Evolutionary conservation across 2,329 filamentous ascomycete species (phyloP).

Genomic region (Pleoardoris graminearum): DNA sequence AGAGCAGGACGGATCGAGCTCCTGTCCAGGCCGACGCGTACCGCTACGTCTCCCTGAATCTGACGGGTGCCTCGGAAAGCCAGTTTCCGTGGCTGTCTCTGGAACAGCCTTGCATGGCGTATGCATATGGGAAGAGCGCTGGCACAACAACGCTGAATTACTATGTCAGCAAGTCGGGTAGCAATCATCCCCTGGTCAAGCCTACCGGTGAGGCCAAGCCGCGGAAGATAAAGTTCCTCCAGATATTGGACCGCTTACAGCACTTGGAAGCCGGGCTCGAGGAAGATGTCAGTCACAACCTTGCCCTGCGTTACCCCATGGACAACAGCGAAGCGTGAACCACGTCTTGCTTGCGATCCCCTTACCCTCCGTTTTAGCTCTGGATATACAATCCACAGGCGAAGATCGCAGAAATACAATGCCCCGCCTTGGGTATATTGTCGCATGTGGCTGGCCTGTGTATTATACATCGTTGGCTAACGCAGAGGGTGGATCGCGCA

Average conservation of each 20-base stretch:
- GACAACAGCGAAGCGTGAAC: too few species aligned
- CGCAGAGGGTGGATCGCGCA: background rate
- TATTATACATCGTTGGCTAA: background rate
- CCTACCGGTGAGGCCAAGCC: constrained; percentile 63
- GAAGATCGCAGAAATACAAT: too few species aligned
- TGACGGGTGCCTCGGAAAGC: constrained; percentile 40
- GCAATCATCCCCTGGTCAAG: constrained; percentile 58
- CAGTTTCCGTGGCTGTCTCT: constrained; percentile 68
- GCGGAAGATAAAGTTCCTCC: constrained; percentile 62
- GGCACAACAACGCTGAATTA: constrained; percentile 74
- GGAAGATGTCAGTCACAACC: constrained; percentile 46
- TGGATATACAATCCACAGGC: too few species aligned
- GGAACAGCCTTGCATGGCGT: constrained; percentile 73
- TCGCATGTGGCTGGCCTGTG: background rate
- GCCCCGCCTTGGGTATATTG: too few species aligned
- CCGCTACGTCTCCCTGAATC: constrained; percentile 44
- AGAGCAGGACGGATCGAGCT: constrained; percentile 45
- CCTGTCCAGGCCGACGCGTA: constrained; percentile 42
- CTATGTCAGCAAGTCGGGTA: constrained; percentile 65
- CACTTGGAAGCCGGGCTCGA: constrained; percentile 48
- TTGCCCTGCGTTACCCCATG: background rate
- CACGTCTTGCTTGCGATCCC: too few species aligned
- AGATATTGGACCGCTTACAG: constrained; percentile 50
- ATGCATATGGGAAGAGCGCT: constrained; percentile 66
- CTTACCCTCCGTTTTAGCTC: too few species aligned